Conservation (phyloP, 1,284 basidiomycete genomes). For the Leccinum subspadiceum region DNA sequence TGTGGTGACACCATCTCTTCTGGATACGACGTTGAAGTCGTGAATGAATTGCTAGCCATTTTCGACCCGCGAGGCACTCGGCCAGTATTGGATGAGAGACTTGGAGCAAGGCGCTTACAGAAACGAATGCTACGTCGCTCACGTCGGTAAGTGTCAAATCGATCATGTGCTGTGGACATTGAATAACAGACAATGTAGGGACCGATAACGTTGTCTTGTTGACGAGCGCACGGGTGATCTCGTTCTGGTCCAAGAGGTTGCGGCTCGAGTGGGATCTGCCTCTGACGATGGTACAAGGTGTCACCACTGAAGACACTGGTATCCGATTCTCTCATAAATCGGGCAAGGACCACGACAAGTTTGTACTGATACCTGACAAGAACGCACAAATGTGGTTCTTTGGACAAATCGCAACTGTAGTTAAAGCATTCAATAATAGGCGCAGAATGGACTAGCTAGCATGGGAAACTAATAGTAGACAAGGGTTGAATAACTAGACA, state of each 20-base stretch:
- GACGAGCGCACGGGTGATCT: slow-evolving; percentile 76
- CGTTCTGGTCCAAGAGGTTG: slow-evolving; percentile 84
- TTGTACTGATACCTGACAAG: slow-evolving; percentile 75
- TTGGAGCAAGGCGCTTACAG: slow-evolving; percentile 86
- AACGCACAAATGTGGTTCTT: slow-evolving; percentile 77
- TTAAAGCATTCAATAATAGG: slow-evolving; percentile 70
- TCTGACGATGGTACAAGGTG: slow-evolving; percentile 82
- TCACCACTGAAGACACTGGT: slow-evolving; percentile 87
- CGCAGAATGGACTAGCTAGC: slow-evolving; percentile 60
- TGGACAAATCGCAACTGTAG: slow-evolving; percentile 66
- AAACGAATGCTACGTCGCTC: slow-evolving; percentile 87
- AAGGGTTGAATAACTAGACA: slow-evolving; percentile 11
- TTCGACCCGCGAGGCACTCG: slow-evolving; percentile 85
- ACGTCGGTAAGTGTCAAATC: slow-evolving; percentile 61
- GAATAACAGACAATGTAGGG: slow-evolving; percentile 63
- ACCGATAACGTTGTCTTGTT: slow-evolving; percentile 85
- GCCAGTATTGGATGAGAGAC: slow-evolving; percentile 96
- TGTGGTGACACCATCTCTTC: slow-evolving; percentile 9
- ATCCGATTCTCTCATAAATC: slow-evolving; percentile 82
- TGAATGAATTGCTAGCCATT: slow-evolving; percentile 59
- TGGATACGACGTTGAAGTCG: slow-evolving; percentile 5
- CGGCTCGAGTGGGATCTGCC: slow-evolving; percentile 92
- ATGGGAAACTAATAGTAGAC: slow-evolving; percentile 17
- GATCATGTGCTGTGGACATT: slow-evolving; percentile 8
- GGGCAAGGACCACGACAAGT: slow-evolving; percentile 70